Evolutionary conservation across 331 rosid genomes (phyloP), one percentile per base, ranked within the genome.

Genomic region (Telfairia occidentalis): DNA sequence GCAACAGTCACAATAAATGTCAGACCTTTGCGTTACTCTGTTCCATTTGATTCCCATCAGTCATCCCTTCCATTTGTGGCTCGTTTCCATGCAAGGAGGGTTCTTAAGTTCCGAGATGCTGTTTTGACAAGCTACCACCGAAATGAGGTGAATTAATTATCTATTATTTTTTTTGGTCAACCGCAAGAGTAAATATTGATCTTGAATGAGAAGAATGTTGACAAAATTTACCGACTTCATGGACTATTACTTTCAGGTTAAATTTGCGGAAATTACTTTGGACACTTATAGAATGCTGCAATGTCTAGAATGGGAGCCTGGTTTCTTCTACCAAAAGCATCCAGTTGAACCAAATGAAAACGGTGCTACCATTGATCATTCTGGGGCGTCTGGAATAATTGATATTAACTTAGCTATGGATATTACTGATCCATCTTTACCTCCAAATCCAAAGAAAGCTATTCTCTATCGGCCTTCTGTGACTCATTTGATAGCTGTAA

Each of bases 281-380:
- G 97, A 95, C 87, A 82, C 90, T n/a, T 87, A 84, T 76, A 91
- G 99, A 85, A 92, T 95, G 97, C 71, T 90, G 81, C 99, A 95
- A 26, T 89, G 97, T 82, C 86, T 95, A 81, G 99, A 95, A 86
- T 95, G 97, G 97, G 97, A 95, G 84, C 99, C 97, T 58, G 83
- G 97, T 73, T 79, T 85, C 66, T 90, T 90, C 83, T 89, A 83
- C 85, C 97, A 84, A 79, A 95, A 87, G 80, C 89, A 73, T 70
- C 78, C 78, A 37, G 81, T 81, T 81, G 88, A 87, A 82, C 77
- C 90, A 19, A 79, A 74, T 76, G 97, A 88, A 75, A 95, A 89
- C 75, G 91, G 96, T 9, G 77, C 80, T 49, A 37, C 78, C 53
- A 76, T 87, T 57, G 96, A 91, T 83, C 88, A 92, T 77, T 95